These are phyloP conservation scores for Boletus barrowsii DNA, from an alignment of 768 basidiomycete genomes.

Conservation along the genomic window DNA sequence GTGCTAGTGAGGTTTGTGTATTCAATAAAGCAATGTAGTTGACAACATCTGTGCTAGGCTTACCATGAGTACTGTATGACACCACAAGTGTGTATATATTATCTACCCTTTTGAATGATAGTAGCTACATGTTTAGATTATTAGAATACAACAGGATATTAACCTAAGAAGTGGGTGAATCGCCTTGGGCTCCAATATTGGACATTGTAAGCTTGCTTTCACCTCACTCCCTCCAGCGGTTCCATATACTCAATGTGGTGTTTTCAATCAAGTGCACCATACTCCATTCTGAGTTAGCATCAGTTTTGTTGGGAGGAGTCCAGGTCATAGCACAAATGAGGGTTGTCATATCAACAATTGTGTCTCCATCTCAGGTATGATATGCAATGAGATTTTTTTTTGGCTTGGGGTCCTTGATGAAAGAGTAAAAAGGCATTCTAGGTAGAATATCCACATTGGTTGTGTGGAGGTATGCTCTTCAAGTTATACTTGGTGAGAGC, in stretches of 20 bases:
- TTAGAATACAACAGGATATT: slow-evolving; percentile 11
- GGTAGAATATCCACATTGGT: no score
- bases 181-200: slow-evolving; percentile 44
- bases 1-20: neutral
- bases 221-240: slow-evolving; percentile 89
- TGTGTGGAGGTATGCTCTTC: no score
- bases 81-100: slow-evolving; percentile 4
- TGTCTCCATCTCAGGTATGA: no score
- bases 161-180: slow-evolving; percentile 26
- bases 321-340: no score
- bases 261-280: slow-evolving; percentile 79
- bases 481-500: no score
- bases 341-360: no score
- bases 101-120: slow-evolving; percentile 5
- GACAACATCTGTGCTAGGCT: neutral
- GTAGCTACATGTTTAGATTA: neutral
- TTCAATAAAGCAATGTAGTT: neutral
- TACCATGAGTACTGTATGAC: neutral
- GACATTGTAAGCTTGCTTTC: slow-evolving; percentile 61
- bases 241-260: slow-evolving; percentile 64
- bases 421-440: no score
- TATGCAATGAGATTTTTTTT: no score
- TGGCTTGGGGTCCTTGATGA: no score
- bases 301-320: no score
- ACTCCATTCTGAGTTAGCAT: no score